phyloP scores from a whole-genome alignment of 495 filamentous ascomycete species.

The Tuber umbilicatum region DNA sequence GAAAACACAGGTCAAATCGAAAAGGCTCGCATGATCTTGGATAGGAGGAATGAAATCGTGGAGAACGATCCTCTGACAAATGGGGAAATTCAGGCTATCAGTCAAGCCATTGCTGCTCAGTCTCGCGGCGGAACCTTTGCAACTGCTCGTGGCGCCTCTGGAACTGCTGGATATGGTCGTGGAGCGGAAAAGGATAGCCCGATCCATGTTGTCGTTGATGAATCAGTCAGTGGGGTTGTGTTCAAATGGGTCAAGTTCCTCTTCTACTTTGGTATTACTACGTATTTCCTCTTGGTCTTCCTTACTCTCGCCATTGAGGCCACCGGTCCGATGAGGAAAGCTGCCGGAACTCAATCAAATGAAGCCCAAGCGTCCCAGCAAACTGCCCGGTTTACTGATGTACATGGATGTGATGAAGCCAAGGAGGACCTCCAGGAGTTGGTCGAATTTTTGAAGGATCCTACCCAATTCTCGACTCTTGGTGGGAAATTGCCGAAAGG shows the following conservation, averaged over 20 bases:
- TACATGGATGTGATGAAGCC: conserved; percentile 95
- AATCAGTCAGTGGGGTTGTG: conserved; percentile 65
- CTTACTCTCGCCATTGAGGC: conserved; percentile 74
- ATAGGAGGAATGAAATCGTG: conserved; percentile 26
- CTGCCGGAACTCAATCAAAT: conserved; percentile 60
- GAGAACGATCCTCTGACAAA: conserved; percentile 46
- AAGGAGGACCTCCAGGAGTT: conserved; percentile 97
- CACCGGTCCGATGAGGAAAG: conserved; percentile 68
- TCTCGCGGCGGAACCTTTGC: conserved; percentile 61
- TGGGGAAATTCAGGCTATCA: conserved; percentile 73
- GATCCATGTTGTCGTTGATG: conserved; percentile 92
- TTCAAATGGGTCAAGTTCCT: conserved; percentile 90
- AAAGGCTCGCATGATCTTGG: conserved; percentile 40
- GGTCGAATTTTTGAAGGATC: conserved; percentile 90
- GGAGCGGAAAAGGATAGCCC: conserved; percentile 70
- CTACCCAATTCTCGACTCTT: conserved; percentile 80
- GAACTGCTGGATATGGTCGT: conserved; percentile 43
- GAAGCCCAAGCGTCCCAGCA: conserved; percentile 88
- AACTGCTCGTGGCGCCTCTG: conserved; percentile 37
- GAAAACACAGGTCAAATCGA: conserved; percentile 57
- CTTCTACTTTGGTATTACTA: conserved; percentile 64
- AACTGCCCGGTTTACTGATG: conserved; percentile 83
- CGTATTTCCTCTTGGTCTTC: conserved; percentile 66
- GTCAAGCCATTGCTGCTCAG: conserved; percentile 76
- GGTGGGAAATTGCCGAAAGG: conserved; percentile 96